Conservation (phyloP, 257 asterid genomes). For the Scutellaria galericulata region DNA sequence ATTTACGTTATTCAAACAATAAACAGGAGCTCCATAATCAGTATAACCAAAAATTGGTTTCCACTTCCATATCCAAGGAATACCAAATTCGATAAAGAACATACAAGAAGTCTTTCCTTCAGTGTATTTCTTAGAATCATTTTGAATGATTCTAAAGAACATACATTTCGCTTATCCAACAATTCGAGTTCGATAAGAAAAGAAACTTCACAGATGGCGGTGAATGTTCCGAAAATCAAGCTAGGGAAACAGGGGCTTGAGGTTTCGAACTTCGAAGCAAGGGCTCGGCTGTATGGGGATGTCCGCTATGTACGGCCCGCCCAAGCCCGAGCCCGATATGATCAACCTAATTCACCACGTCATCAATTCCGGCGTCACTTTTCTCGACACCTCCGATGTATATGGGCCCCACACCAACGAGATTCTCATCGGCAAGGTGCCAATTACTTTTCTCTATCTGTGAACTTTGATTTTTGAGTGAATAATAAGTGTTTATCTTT, state of each 20-base stretch:
- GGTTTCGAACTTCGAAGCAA: constrained; percentile 45
- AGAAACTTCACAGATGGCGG: constrained; percentile 26
- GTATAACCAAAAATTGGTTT: too few species aligned
- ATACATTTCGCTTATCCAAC: too few species aligned
- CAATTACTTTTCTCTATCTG: too few species aligned
- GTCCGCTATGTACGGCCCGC: constrained; percentile 40
- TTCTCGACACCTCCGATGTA: constrained; percentile 48
- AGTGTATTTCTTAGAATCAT: too few species aligned
- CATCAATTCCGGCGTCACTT: constrained; percentile 40
- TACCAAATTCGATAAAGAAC: too few species aligned
- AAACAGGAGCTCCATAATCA: too few species aligned
- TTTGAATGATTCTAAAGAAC: too few species aligned
- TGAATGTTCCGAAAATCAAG: constrained; percentile 39
- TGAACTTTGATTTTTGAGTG: neutral
- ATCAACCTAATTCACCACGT: constrained; percentile 42
- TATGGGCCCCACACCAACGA: constrained; percentile 51
- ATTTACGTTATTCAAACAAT: too few species aligned
- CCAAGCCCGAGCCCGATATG: constrained; percentile 46
- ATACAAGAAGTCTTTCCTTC: too few species aligned
- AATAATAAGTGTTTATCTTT: neutral
- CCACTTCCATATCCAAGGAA: too few species aligned
- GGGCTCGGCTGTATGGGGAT: constrained; percentile 52
- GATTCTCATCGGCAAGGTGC: constrained; percentile 40
- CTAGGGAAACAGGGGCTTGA: constrained; percentile 47
- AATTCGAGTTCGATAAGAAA: too few species aligned